Base-by-base conservation (phyloP, 257 asterid species). In the Scutellaria barbata region DNA sequence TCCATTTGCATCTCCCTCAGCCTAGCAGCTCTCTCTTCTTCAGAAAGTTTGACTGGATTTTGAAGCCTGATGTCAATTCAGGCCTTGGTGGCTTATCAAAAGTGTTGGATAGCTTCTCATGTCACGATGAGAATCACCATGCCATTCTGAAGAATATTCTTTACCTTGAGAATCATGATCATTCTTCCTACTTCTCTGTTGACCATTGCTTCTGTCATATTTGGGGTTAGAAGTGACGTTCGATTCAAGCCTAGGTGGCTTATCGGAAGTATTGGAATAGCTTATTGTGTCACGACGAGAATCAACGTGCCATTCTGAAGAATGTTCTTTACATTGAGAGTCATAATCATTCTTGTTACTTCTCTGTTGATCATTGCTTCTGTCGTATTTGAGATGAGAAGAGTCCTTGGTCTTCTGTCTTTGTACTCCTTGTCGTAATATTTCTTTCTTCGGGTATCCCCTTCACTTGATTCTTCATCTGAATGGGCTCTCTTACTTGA, bases 1-100 rank as follows among this genome's bases (percentile, higher is more conserved):
- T 95, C 97, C 86, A 84, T 85, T 73, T 88, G 90, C 99, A 95
- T 95, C 87, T 92, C 99, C 83, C 74, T 82, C 71, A 95, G 87
- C 81, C 75, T 87, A 1, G 92, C 94, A 64, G 96, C 91, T 75
- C 97, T 85, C 84, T 95, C 99, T 83, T 92, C 98, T 69, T 89
- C 92, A n/a, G 98, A 83, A 47, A 95, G 90, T 68, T 79, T 85
- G 59, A 74, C 81, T 25, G 92, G 52, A 25, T 61, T 83, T 33
- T 87, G 72, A 39, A 59, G 85, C 77, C 75, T 80, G 74, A 71
- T 82, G 54, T 9, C 5, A 83, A 17, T 54, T 80, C 92, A 5
- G 33, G 35, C 75, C 87, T 81, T 16, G 85, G 84, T 18, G 81
- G 82, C 80, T 61, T 75, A 58, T 64, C 80, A 58, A 87, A 81